Base-by-base conservation (phyloP, 2,329 filamentous ascomycete genomes). In the Aspergillus sp. region DNA sequence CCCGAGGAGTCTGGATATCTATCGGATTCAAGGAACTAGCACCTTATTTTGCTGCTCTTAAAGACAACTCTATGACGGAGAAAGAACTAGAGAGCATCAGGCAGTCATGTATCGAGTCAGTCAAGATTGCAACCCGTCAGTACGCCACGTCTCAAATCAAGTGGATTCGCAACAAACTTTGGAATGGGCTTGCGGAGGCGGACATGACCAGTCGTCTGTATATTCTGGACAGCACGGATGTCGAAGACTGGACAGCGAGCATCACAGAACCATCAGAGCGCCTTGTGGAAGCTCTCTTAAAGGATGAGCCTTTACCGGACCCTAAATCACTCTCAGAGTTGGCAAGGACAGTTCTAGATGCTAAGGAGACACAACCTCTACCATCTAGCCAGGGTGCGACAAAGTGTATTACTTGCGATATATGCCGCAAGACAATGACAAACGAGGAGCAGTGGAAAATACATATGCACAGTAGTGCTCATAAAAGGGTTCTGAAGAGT, bases 21-120 rank as follows among this genome's bases (percentile, higher is more conserved):
- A 99, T 99, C 61, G 95, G 95, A 1, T 97, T 92, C 75, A 97
- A 96, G 71, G 91, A 99, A 70, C 89, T 98, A 69, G 83, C 89
- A 57, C 81, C 85, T 0, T 96, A 92, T 68, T 77, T 93, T 22
- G 66, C 76, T 2, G 82, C 83, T 66, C 75, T 63, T 60, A 72
- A 57, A 66, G 64, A 53, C 22, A 65, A 54, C 60, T 66, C 27
- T 49, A 62, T 41, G 52, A 67, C 52, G 54, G 45, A 68, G 56
- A 22, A 58, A 42, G 78, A 83, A 4, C 74, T 89, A 1, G 79
- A 83, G 19, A 78, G 78, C 17, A 72, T 92, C 13, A 86, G 83
- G 63, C 65, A 70, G 1, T 70, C 80, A 1, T 88, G 86, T 1
- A 76, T 96, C 0, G 89, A 93, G 62, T 83, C 86, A 50, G 93